These are phyloP conservation scores for Hypomontagnella submonticulosa DNA, from an alignment of 495 filamentous ascomycete genomes.

Conservation along the genomic window DNA sequence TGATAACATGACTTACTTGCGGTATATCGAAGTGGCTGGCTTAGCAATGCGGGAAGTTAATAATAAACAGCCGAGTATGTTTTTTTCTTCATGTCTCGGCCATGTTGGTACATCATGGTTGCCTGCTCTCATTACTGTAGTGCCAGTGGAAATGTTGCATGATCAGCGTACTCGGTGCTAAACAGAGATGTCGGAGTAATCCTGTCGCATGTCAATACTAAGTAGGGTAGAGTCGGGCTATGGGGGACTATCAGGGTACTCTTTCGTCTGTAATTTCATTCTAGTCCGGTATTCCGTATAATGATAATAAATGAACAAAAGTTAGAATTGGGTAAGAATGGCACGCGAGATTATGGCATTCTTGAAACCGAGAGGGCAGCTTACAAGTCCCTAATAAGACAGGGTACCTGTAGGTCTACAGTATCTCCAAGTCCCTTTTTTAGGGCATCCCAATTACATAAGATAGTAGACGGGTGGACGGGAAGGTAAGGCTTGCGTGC, in stretches of 20 bases:
- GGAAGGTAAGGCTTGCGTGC: conserved; percentile 6
- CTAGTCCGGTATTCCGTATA: neutral
- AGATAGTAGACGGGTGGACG: too few species aligned
- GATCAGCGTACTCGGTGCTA: conserved; percentile 28
- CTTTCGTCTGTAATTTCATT: conserved; percentile 16
- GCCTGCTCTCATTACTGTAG: conserved; percentile 4
- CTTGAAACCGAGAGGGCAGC: conserved; percentile 20
- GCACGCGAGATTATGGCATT: conserved; percentile 17
- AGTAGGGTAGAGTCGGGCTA: conserved; percentile 14
- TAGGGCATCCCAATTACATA: too few species aligned
- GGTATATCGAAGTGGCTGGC: too few species aligned
- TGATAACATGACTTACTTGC: too few species aligned
- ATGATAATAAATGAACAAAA: conserved; percentile 6
- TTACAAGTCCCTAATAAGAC: conserved; percentile 11
- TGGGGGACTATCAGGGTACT: conserved; percentile 1
- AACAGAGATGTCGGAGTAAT: conserved; percentile 14
- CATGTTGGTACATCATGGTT: conserved; percentile 3
- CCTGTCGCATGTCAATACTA: conserved; percentile 11
- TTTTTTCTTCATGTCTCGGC: neutral
- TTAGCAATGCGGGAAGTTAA: too few species aligned
- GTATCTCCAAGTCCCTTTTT: neutral
- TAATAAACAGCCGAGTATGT: neutral
- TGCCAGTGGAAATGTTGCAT: conserved; percentile 22
- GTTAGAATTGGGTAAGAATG: neutral
- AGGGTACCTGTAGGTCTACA: conserved; percentile 20